Conservation (phyloP, 2,329 filamentous ascomycete species). For the Thelonectria olida region DNA sequence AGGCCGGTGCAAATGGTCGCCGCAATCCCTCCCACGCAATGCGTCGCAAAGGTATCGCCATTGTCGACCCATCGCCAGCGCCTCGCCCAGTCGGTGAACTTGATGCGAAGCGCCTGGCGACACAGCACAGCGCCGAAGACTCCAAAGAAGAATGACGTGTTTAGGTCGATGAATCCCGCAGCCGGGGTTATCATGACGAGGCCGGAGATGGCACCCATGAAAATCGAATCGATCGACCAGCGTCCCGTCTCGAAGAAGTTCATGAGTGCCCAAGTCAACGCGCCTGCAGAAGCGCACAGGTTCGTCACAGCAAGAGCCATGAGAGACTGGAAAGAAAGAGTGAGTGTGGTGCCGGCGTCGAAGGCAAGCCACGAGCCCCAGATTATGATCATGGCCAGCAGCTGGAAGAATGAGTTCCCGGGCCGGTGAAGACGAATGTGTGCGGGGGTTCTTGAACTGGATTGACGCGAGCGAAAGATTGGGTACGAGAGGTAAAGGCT, state of each 20-base stretch:
- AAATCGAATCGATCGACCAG: slow-evolving; percentile 59
- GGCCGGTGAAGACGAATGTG: slow-evolving; percentile 27
- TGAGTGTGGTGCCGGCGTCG: slow-evolving; percentile 27
- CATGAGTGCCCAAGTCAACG: slow-evolving; percentile 24
- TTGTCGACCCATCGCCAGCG: slow-evolving; percentile 29
- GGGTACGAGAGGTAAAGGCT: slow-evolving; percentile 29
- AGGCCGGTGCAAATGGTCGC: slow-evolving; percentile 27
- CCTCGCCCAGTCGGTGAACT: slow-evolving; percentile 24
- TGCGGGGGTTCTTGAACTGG: slow-evolving; percentile 15
- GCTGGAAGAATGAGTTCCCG: slow-evolving; percentile 27
- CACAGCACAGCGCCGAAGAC: slow-evolving; percentile 56
- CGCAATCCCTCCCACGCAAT: slow-evolving; percentile 25
- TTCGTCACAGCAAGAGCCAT: slow-evolving; percentile 30
- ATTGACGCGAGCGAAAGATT: slow-evolving; percentile 24
- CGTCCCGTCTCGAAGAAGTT: slow-evolving; percentile 25
- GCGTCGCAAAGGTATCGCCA: slow-evolving; percentile 29
- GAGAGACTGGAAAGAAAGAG: slow-evolving; percentile 27
- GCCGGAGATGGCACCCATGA: slow-evolving; percentile 62
- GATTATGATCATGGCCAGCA: slow-evolving; percentile 27
- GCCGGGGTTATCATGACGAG: slow-evolving; percentile 62
- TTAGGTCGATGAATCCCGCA: slow-evolving; percentile 56
- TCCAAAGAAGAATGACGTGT: slow-evolving; percentile 58
- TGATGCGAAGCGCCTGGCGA: slow-evolving; percentile 48
- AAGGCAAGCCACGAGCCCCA: slow-evolving; percentile 31
- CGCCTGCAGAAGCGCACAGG: slow-evolving; percentile 23